A percentile compares a stretch with the other conserved stretches of the same genome.
These are phyloP conservation scores for Entamoeba invadens DNA, from an alignment of 208 protist genomes.

Conservation along the genomic window DNA sequence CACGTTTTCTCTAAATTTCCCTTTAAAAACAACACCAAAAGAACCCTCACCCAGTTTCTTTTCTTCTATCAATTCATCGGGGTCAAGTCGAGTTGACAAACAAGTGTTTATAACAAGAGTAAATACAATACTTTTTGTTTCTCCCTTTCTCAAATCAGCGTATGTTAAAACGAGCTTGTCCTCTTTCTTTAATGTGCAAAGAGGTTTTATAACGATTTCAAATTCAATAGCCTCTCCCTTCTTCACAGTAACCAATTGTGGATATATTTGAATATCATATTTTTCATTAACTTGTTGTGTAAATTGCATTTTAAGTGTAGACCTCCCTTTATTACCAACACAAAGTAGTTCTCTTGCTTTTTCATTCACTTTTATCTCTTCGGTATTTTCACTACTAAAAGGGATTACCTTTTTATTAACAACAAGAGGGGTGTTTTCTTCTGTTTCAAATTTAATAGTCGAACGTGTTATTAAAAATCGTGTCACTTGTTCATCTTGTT, in stretches of 20 bases:
- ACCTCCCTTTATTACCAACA: neutral
- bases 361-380: neutral
- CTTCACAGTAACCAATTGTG: neutral
- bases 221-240: neutral
- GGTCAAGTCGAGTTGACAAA: no score
- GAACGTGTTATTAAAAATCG: no score
- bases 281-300: neutral
- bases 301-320: neutral
- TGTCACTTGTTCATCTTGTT: no score
- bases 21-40: neutral
- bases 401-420: neutral
- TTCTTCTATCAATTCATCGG: neutral
- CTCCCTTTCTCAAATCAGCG: neutral
- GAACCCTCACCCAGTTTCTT: neutral
- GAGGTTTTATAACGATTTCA: neutral
- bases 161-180: neutral
- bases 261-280: neutral
- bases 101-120: no score
- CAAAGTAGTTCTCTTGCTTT: neutral
- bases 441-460: no score
- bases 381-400: neutral
- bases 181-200: neutral
- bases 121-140: no score
- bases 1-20: neutral
- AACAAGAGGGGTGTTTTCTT: neutral